These are phyloP conservation scores for Daucus carota DNA, from an alignment of 129 eudicot species.

Conservation along the genomic window DNA sequence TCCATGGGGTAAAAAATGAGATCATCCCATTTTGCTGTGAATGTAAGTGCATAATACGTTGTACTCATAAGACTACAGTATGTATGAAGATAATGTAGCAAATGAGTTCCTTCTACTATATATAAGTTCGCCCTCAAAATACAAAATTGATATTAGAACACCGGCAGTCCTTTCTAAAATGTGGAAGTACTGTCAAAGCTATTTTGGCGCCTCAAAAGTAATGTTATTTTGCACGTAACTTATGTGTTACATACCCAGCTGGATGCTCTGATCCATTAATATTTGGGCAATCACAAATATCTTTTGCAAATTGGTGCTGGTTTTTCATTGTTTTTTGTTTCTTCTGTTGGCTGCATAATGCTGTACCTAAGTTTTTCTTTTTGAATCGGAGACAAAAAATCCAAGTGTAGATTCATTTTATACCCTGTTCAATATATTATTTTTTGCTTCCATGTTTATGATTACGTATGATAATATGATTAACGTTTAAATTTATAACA, in stretches of 20 bases:
- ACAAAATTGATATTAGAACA: background rate
- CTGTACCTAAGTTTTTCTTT: background rate
- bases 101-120: background rate
- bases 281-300: background rate
- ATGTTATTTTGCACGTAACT: background rate
- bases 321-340: background rate
- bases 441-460: background rate
- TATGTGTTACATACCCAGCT: background rate
- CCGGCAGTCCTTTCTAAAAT: background rate
- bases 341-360: background rate
- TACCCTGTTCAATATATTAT: background rate
- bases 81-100: conserved; percentile 7
- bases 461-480: too few species aligned
- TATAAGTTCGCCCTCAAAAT: background rate
- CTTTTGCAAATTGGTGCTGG: background rate
- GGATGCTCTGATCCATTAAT: background rate
- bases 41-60: background rate
- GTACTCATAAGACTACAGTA: conserved; percentile 3
- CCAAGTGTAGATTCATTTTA: background rate
- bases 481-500: too few species aligned
- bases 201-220: background rate
- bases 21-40: background rate
- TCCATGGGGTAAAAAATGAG: conserved; percentile 66
- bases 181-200: background rate
- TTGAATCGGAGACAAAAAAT: background rate